Conservation (phyloP, 202 grass and related monocot species). For the Panicum virgatum region DNA sequence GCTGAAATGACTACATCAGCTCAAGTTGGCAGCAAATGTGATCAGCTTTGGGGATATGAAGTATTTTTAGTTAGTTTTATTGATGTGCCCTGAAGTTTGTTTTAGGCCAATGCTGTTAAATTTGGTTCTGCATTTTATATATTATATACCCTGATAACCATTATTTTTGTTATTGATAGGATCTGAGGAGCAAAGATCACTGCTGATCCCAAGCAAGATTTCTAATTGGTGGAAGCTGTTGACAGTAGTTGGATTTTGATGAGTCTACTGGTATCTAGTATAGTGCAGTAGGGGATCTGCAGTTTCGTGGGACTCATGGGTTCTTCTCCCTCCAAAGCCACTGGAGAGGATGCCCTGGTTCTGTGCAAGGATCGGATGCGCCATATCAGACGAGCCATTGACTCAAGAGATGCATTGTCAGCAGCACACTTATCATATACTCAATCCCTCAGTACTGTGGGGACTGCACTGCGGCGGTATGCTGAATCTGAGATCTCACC, state of each 20-base stretch:
- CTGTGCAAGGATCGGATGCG: constrained; percentile 89
- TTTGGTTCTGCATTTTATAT: constrained; percentile 8
- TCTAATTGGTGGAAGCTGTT: constrained; percentile 8
- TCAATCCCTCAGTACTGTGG: constrained; percentile 64
- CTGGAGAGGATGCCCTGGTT: constrained; percentile 67
- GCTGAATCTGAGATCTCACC: constrained; percentile 69
- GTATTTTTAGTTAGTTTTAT: not conserved
- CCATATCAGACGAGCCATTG: constrained; percentile 67
- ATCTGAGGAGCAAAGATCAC: constrained; percentile 4
- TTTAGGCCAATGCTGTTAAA: not conserved
- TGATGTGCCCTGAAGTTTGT: not conserved
- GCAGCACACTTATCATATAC: constrained; percentile 82
- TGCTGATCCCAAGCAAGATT: not conserved
- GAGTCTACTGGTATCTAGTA: constrained; percentile 1
- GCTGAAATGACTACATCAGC: not conserved
- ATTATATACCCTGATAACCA: not conserved
- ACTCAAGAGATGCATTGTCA: constrained; percentile 75
- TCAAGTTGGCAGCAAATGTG: constrained; percentile 1
- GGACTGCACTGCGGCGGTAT: constrained; percentile 61
- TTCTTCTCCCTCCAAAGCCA: constrained; percentile 75
- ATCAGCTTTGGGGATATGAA: not conserved
- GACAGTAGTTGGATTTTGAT: constrained; percentile 7
- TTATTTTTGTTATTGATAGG: not conserved
- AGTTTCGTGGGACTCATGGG: constrained; percentile 54
- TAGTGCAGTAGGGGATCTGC: not conserved